Conservation (phyloP, 108 stramenopile species). For the Nannochloropsis salina region DNA sequence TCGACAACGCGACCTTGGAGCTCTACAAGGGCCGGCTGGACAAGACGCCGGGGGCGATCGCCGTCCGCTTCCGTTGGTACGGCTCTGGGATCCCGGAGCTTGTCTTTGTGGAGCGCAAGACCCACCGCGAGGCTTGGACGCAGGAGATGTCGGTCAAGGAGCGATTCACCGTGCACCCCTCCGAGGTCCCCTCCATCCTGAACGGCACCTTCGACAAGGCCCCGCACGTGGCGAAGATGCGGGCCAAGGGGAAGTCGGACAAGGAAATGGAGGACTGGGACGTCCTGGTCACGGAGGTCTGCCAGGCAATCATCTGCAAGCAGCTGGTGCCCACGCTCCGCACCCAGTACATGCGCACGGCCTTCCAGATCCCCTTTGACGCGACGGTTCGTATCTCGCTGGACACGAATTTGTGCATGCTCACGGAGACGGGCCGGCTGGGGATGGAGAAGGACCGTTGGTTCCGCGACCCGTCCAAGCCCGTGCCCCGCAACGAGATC, state of each 20-base stretch:
- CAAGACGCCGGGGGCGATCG: constrained; percentile 89
- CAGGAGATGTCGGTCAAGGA: constrained; percentile 92
- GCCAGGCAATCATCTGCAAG: constrained; percentile 77
- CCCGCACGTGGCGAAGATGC: constrained; percentile 61
- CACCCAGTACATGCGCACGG: constrained; percentile 92
- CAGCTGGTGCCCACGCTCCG: constrained; percentile 89
- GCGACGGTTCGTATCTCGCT: constrained; percentile 87
- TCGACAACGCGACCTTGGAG: constrained; percentile 58
- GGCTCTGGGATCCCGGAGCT: constrained; percentile 56
- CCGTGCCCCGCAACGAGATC: constrained; percentile 67
- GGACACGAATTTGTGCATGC: constrained; percentile 94
- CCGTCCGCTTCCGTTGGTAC: constrained; percentile 90
- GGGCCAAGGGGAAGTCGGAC: constrained; percentile 66
- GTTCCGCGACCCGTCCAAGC: constrained; percentile 77
- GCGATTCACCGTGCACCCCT: constrained; percentile 64
- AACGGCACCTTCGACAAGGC: constrained; percentile 28
- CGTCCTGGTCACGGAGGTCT: constrained; percentile 71
- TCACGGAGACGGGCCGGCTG: constrained; percentile 61
- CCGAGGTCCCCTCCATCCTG: constrained; percentile 27
- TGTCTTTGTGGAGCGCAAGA: constrained; percentile 95
- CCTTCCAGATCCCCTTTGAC: constrained; percentile 93
- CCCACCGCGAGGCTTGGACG: constrained; percentile 96
- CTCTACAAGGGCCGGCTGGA: constrained; percentile 90
- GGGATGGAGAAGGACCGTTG: constrained; percentile 47
- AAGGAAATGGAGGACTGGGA: constrained; percentile 73